These are phyloP conservation scores for Stylosanthes scabra DNA, from an alignment of 331 rosid genomes.

Conservation along the genomic window DNA sequence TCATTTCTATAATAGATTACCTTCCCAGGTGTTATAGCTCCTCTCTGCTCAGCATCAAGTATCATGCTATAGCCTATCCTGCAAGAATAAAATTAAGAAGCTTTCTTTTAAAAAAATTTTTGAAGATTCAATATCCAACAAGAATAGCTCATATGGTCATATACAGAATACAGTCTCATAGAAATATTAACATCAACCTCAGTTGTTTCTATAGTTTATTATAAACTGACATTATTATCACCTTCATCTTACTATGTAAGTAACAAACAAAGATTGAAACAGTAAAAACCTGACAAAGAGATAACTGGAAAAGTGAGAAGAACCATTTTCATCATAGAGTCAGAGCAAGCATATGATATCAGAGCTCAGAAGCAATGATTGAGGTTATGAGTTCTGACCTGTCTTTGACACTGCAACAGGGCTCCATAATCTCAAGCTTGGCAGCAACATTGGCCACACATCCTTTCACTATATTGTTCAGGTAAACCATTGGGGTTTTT, in stretches of 20 bases:
- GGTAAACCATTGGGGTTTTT: slow-evolving; percentile 99
- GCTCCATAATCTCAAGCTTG: slow-evolving; percentile 99
- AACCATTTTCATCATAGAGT: too few species aligned
- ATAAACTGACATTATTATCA: slow-evolving; percentile 10
- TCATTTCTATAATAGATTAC: slow-evolving; percentile 47
- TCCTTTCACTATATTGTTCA: slow-evolving; percentile 77
- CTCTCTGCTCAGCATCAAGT: slow-evolving; percentile 89
- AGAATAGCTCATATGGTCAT: slow-evolving; percentile 9
- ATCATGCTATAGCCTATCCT: slow-evolving; percentile 97
- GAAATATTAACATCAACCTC: slow-evolving; percentile 12
- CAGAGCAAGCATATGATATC: slow-evolving; percentile 4
- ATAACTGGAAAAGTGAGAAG: too few species aligned
- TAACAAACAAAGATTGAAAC: slow-evolving; percentile 3
- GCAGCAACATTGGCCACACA: slow-evolving; percentile 96
- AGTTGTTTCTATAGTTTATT: slow-evolving; percentile 3
- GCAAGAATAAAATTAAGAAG: slow-evolving; percentile 49
- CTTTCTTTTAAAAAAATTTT: background rate
- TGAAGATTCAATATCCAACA: slow-evolving; percentile 20
- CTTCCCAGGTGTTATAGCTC: slow-evolving; percentile 92
- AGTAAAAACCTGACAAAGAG: too few species aligned
- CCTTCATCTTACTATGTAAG: background rate
- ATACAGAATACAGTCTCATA: background rate
- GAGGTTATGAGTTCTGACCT: slow-evolving; percentile 53
- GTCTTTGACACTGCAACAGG: slow-evolving; percentile 99
- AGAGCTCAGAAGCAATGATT: background rate